Evolutionary conservation across 805 yeast species (phyloP).

Genomic region (Monosporozyma aerobia): DNA sequence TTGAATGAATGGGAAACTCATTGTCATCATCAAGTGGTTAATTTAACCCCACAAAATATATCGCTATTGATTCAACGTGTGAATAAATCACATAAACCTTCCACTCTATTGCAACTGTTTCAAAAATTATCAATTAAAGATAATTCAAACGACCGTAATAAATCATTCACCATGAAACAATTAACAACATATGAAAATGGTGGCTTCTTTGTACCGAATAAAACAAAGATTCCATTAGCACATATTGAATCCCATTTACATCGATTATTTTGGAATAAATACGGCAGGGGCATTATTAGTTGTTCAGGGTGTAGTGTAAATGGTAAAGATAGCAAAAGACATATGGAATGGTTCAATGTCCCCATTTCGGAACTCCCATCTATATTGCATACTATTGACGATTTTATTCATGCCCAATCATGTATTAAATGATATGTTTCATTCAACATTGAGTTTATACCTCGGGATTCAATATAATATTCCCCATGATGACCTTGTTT

Average conservation of each 20-base stretch:
- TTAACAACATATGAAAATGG: constrained; percentile 16
- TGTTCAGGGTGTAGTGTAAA: constrained; percentile 23
- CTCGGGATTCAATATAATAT: not conserved
- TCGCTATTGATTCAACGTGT: constrained; percentile 1
- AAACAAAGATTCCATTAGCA: constrained; percentile 9
- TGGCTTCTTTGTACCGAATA: constrained; percentile 18
- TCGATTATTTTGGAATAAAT: constrained; percentile 21
- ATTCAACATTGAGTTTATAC: constrained; percentile 2
- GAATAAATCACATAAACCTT: not conserved
- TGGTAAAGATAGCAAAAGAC: constrained; percentile 12
- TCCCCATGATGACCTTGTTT: constrained; percentile 11
- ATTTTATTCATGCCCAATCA: constrained; percentile 6
- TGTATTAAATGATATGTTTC: not conserved
- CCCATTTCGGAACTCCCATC: constrained; percentile 18
- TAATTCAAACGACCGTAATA: not conserved
- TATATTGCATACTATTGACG: constrained; percentile 14
- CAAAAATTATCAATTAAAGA: constrained; percentile 8
- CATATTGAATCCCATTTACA: constrained; percentile 20
- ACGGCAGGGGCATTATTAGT: constrained; percentile 22
- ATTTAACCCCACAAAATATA: constrained; percentile 21
- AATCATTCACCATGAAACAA: not conserved
- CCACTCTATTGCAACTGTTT: constrained; percentile 6
- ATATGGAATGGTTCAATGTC: constrained; percentile 24
- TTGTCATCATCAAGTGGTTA: constrained; percentile 22
- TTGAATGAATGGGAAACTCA: constrained; percentile 22